phyloP scores from a whole-genome alignment of 2,329 filamentous ascomycete species.

The Botrytis medusae region DNA sequence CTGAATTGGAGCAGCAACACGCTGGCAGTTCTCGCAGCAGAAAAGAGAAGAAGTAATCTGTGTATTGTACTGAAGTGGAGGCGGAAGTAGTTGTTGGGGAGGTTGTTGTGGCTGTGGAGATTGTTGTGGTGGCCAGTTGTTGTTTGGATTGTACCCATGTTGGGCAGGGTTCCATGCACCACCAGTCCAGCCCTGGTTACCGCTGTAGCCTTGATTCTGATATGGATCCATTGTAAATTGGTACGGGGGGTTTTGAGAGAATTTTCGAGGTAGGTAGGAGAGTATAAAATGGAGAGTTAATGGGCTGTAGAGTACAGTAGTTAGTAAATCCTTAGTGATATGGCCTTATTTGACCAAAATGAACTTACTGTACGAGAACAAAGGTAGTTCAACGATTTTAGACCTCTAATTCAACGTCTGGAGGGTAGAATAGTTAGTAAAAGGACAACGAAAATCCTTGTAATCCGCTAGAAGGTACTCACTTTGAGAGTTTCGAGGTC shows the following conservation, averaged over 20 bases:
- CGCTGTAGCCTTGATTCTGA: background rate
- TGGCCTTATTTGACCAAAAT: background rate
- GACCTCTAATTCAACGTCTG: background rate
- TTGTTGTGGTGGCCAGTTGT: constrained; percentile 1
- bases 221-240: background rate
- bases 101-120: background rate
- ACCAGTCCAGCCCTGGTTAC: background rate
- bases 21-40: constrained; percentile 3
- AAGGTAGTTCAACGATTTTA: background rate
- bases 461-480: background rate
- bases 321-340: background rate
- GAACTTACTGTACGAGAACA: background rate
- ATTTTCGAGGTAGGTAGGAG: background rate
- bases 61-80: background rate
- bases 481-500: background rate
- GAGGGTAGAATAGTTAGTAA: background rate
- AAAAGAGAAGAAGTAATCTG: background rate
- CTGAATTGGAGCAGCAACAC: background rate
- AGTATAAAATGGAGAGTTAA: background rate
- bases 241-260: too few species aligned
- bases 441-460: background rate
- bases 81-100: background rate
- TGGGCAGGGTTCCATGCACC: background rate
- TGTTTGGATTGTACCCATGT: background rate
- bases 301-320: background rate